Percentiles rank a stretch among this genome's conserved stretches.
These are phyloP conservation scores for Scutellaria galericulata DNA, from an alignment of 257 asterid genomes.

Conservation along the genomic window DNA sequence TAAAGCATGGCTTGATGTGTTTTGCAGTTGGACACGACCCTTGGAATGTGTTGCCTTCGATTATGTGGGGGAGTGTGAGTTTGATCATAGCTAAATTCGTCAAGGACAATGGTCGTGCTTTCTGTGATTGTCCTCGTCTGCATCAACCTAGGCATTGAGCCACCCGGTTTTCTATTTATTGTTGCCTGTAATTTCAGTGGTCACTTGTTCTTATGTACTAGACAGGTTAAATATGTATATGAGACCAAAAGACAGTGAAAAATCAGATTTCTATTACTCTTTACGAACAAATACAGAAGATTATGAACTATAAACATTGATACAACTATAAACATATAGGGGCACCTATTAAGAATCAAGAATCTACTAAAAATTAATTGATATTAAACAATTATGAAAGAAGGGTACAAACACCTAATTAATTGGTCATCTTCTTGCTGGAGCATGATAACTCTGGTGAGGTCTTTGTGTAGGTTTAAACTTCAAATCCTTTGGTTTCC, in stretches of 20 bases:
- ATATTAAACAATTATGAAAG: neutral
- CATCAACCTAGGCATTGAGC: constrained; percentile 65
- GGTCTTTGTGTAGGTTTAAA: neutral
- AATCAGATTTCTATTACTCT: too few relatives aligned
- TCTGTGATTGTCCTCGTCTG: constrained; percentile 91
- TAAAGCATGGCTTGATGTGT: neutral
- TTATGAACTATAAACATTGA: constrained; percentile 16
- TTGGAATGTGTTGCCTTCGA: constrained; percentile 64
- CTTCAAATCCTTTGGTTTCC: constrained; percentile 35
- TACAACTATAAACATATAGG: neutral
- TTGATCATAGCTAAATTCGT: constrained; percentile 62
- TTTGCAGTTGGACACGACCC: constrained; percentile 59
- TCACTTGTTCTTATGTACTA: too few relatives aligned
- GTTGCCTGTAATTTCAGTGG: too few relatives aligned
- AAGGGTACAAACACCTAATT: neutral
- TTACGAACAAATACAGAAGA: constrained; percentile 2
- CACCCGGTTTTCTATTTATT: neutral
- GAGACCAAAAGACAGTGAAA: too few relatives aligned
- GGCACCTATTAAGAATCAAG: constrained; percentile 10
- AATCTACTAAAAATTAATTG: constrained; percentile 1
- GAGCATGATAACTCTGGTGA: constrained; percentile 6
- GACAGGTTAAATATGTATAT: too few relatives aligned
- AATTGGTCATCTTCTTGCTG: constrained; percentile 19
- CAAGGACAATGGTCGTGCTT: constrained; percentile 70
- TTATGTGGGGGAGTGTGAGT: constrained; percentile 85